Conservation (phyloP, 2,329 filamentous ascomycete species). For the Exophiala lecanii-corni region DNA sequence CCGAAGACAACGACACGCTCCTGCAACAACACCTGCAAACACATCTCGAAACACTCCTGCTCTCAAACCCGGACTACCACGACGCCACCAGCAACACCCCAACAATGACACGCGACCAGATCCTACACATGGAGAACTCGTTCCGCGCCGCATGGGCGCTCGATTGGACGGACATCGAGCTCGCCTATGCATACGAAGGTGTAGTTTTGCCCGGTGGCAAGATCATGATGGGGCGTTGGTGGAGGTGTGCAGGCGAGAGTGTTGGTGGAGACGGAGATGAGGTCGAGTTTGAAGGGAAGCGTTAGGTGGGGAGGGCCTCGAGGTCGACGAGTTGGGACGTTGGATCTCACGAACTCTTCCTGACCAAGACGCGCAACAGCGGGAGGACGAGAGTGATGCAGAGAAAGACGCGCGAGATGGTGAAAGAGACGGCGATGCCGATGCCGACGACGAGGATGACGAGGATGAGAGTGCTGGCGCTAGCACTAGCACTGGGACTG, state of each 20-base stretch:
- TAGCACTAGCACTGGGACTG: too few species aligned
- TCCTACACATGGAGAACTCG: slow-evolving; percentile 23
- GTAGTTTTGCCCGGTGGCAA: slow-evolving; percentile 43
- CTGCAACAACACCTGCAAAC: slow-evolving; percentile 13
- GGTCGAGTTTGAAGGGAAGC: too few species aligned
- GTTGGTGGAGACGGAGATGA: too few species aligned
- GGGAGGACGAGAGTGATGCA: too few species aligned
- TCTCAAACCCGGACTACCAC: slow-evolving; percentile 9
- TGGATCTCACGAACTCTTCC: neutral
- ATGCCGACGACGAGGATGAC: slow-evolving; percentile 5
- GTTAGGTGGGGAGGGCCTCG: too few species aligned
- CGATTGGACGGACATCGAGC: slow-evolving; percentile 29
- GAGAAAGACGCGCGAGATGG: neutral
- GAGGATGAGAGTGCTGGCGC: too few species aligned
- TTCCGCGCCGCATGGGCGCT: slow-evolving; percentile 17
- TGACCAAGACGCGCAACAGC: neutral
- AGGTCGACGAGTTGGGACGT: slow-evolving; percentile 13
- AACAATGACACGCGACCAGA: slow-evolving; percentile 6
- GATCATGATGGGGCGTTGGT: slow-evolving; percentile 50
- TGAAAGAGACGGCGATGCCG: neutral
- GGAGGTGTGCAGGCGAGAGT: slow-evolving; percentile 27
- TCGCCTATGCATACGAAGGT: slow-evolving; percentile 45
- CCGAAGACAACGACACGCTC: slow-evolving; percentile 2
- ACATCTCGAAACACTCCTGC: slow-evolving; percentile 9
- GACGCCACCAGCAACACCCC: slow-evolving; percentile 1